phyloP scores from a whole-genome alignment of 2,329 filamentous ascomycete genomes.

The Colletotrichum caudatum region DNA sequence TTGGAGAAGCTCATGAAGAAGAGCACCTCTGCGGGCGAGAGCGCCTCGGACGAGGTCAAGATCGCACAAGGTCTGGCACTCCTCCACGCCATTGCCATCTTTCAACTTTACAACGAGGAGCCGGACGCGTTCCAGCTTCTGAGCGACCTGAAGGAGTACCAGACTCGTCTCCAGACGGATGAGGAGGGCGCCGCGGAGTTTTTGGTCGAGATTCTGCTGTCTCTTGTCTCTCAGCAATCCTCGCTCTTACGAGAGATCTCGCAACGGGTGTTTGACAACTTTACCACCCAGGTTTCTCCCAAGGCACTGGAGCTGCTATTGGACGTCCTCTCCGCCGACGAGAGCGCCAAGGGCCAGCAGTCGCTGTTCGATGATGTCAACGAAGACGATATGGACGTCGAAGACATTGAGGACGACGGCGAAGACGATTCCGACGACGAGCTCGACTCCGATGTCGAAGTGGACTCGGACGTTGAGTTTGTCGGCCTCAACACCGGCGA shows the following conservation, averaged over 20 bases:
- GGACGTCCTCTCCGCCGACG: slow-evolving; percentile 80
- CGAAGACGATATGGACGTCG: slow-evolving; percentile 56
- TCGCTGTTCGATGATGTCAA: slow-evolving; percentile 81
- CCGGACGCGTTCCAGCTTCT: slow-evolving; percentile 86
- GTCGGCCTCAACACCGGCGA: slow-evolving; percentile 57
- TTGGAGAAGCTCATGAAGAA: slow-evolving; percentile 66
- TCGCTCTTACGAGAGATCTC: slow-evolving; percentile 87
- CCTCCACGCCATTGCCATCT: slow-evolving; percentile 84
- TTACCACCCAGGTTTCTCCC: slow-evolving; percentile 79
- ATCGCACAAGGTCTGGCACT: slow-evolving; percentile 77
- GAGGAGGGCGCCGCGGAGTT: slow-evolving; percentile 73
- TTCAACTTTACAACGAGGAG: slow-evolving; percentile 92
- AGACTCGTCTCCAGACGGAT: slow-evolving; percentile 71
- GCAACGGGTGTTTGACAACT: slow-evolving; percentile 87
- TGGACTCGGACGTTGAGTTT: slow-evolving; percentile 64
- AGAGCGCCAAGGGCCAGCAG: slow-evolving; percentile 85
- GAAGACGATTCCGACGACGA: slow-evolving; percentile 59
- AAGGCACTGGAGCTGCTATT: slow-evolving; percentile 75
- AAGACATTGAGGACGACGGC: slow-evolving; percentile 53
- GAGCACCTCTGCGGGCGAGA: slow-evolving; percentile 46
- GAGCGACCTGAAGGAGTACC: slow-evolving; percentile 83
- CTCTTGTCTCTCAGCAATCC: slow-evolving; percentile 88
- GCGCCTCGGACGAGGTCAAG: slow-evolving; percentile 52
- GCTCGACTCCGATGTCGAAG: slow-evolving; percentile 58
- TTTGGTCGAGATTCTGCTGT: slow-evolving; percentile 89